Percentiles rank a stretch among this genome's conserved stretches.
phyloP scores from a whole-genome alignment of 768 basidiomycete species.

The Pisolithus orientalis region DNA sequence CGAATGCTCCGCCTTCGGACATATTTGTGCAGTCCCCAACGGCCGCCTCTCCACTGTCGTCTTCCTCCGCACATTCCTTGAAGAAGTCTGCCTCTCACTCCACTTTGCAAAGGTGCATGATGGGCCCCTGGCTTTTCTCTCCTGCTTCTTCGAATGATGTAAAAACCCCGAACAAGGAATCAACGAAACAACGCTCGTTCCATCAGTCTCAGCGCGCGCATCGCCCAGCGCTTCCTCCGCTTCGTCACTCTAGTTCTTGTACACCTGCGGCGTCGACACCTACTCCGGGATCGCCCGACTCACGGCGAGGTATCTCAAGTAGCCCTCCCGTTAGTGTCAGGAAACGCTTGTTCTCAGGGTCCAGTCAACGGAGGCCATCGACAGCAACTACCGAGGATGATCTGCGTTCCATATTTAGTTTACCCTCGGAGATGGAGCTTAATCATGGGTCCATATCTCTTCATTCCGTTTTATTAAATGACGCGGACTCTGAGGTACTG shows the following conservation, averaged over 20 bases:
- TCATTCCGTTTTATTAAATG: conserved; percentile 39
- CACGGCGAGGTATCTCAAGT: conserved; percentile 1
- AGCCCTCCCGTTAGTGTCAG: conserved; percentile 28
- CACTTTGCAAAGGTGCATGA: conserved; percentile 34
- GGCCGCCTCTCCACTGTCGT: conserved; percentile 17
- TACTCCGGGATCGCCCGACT: conserved; percentile 4
- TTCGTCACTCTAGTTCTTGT: conserved; percentile 22
- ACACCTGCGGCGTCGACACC: conserved; percentile 6
- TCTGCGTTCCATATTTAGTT: conserved; percentile 46
- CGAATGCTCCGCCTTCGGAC: conserved; percentile 1
- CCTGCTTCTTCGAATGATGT: conserved; percentile 17
- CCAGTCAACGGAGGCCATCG: conserved; percentile 47
- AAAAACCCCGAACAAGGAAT: conserved; percentile 29
- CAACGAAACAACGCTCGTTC: conserved; percentile 58
- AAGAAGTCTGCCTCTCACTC: conserved; percentile 57
- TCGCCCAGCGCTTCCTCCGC: conserved; percentile 38
- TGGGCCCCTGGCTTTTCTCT: conserved; percentile 16
- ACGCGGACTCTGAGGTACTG: conserved; percentile 36
- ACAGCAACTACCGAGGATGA: conserved; percentile 50
- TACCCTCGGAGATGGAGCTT: conserved; percentile 39
- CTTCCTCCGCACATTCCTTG: conserved; percentile 26
- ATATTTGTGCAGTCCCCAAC: neutral
- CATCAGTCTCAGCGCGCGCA: conserved; percentile 50
- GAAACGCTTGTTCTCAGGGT: conserved; percentile 58
- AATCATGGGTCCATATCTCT: conserved; percentile 15